These are phyloP conservation scores for Microstegium vimineum DNA, from an alignment of 176 grass and related monocot genomes.

Conservation along the genomic window DNA sequence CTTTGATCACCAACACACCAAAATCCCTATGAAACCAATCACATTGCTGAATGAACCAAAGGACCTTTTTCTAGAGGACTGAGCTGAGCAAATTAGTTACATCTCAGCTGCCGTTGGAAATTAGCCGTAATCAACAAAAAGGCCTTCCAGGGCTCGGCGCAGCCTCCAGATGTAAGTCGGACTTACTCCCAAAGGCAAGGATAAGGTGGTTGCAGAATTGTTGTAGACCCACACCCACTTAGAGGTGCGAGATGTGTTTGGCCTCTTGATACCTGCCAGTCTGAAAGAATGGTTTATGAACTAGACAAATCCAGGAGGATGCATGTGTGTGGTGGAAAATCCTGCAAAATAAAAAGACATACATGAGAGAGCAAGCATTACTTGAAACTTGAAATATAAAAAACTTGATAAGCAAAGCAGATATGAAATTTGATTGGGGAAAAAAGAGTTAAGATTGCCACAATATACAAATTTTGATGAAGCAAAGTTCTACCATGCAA, in stretches of 20 bases:
- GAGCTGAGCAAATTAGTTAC: constrained; percentile 41
- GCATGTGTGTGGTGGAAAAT: constrained; percentile 10
- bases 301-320: constrained; percentile 37
- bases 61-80: constrained; percentile 5
- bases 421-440: background rate
- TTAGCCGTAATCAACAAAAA: constrained; percentile 82
- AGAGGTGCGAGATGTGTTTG: constrained; percentile 53
- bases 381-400: background rate
- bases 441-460: background rate
- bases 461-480: background rate
- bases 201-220: constrained; percentile 28
- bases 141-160: constrained; percentile 55
- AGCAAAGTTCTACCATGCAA: background rate
- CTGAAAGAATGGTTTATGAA: constrained; percentile 44
- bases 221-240: constrained; percentile 68
- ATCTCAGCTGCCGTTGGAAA: constrained; percentile 32
- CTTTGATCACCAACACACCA: constrained; percentile 31
- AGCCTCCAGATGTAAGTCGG: constrained; percentile 70
- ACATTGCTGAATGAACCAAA: constrained; percentile 38
- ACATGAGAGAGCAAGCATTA: background rate
- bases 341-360: constrained; percentile 21
- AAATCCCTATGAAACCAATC: constrained; percentile 39
- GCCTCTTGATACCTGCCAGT: constrained; percentile 58
- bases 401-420: background rate
- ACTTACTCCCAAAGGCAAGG: constrained; percentile 48